Conservation (phyloP, 2,329 filamentous ascomycete genomes). For the Parascedosporium putredinis region DNA sequence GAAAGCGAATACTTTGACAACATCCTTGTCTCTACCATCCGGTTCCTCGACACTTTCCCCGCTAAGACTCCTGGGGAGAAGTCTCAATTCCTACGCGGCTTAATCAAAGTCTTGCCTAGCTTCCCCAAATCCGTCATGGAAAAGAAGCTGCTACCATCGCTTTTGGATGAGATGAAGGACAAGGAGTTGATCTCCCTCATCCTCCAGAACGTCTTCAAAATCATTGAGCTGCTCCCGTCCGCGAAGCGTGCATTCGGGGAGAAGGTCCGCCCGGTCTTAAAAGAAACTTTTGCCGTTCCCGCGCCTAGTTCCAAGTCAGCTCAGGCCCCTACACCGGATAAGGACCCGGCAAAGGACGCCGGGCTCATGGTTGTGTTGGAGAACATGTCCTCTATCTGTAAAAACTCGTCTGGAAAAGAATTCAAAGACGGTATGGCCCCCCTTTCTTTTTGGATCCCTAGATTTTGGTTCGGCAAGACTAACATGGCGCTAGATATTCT, state of each 20-base stretch:
- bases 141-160: slow-evolving; percentile 80
- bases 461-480: neutral
- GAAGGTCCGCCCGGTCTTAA: slow-evolving; percentile 72
- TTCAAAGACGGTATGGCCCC: slow-evolving; percentile 72
- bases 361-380: slow-evolving; percentile 87
- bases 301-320: slow-evolving; percentile 22
- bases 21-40: slow-evolving; percentile 88
- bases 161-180: slow-evolving; percentile 92
- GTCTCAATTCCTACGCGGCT: slow-evolving; percentile 77
- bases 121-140: slow-evolving; percentile 92
- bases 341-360: slow-evolving; percentile 75
- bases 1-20: slow-evolving; percentile 96
- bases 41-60: slow-evolving; percentile 83
- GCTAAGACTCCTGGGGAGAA: slow-evolving; percentile 90
- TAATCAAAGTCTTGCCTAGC: slow-evolving; percentile 77
- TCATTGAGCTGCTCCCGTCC: slow-evolving; percentile 62
- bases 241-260: slow-evolving; percentile 73
- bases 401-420: slow-evolving; percentile 79
- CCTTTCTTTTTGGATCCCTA: neutral
- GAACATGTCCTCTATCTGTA: slow-evolving; percentile 63
- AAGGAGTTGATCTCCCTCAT: slow-evolving; percentile 76
- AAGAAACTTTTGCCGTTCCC: slow-evolving; percentile 62
- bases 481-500: slow-evolving; percentile 55
- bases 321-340: slow-evolving; percentile 50
- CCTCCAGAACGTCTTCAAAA: slow-evolving; percentile 85